Conservation (phyloP, 768 basidiomycete species). For the Pholiota microspora region DNA sequence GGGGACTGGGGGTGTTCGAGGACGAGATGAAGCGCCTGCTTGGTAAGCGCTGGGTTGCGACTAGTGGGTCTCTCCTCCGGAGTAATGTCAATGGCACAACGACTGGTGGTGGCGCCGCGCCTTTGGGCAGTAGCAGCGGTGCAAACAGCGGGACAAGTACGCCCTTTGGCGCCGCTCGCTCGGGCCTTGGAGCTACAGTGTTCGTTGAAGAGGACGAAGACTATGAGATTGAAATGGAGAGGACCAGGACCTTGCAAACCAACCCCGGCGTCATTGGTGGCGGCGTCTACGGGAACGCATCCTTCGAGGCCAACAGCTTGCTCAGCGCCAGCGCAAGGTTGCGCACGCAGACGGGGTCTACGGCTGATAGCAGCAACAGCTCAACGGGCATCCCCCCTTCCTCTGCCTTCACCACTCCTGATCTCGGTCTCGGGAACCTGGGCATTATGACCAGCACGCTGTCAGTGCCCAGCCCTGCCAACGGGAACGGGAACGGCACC, state of each 20-base stretch:
- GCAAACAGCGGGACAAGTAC: slow-evolving; percentile 69
- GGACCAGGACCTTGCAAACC: slow-evolving; percentile 24
- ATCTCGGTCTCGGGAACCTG: slow-evolving; percentile 22
- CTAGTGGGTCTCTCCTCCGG: slow-evolving; percentile 53
- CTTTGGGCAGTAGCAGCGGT: slow-evolving; percentile 36
- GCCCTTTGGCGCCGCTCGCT: slow-evolving; percentile 57
- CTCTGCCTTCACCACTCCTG: slow-evolving; percentile 64
- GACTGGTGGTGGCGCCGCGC: slow-evolving; percentile 17
- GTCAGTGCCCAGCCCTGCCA: slow-evolving; percentile 5
- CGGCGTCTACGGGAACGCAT: slow-evolving; percentile 31
- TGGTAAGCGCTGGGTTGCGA: slow-evolving; percentile 72
- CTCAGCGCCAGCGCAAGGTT: slow-evolving; percentile 38
- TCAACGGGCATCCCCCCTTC: slow-evolving; percentile 26
- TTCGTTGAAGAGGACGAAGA: slow-evolving; percentile 79
- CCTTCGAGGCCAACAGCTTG: slow-evolving; percentile 32
- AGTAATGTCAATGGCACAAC: slow-evolving; percentile 53
- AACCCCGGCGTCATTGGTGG: slow-evolving; percentile 16
- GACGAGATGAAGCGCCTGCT: slow-evolving; percentile 75
- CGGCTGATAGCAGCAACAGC: slow-evolving; percentile 31
- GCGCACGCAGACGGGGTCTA: slow-evolving; percentile 54
- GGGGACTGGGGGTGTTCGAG: slow-evolving; percentile 64
- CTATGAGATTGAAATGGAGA: slow-evolving; percentile 60
- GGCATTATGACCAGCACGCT: neutral
- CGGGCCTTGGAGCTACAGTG: slow-evolving; percentile 44
- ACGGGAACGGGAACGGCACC: slow-evolving; percentile 28